Conservation (phyloP, 2,329 filamentous ascomycete genomes). For the Herpotrichia juniperi region DNA sequence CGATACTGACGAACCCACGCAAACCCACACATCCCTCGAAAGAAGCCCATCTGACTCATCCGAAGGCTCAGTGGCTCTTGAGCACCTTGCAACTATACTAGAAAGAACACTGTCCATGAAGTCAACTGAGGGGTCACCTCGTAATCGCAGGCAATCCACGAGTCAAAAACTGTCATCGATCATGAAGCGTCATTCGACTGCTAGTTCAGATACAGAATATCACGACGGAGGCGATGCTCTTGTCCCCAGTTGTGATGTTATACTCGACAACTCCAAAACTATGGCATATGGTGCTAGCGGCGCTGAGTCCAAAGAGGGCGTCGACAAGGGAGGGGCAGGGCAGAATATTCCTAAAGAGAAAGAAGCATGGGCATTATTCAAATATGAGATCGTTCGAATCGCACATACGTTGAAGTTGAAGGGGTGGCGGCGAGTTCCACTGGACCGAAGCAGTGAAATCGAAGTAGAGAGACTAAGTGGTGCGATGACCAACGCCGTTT, state of each 20-base stretch:
- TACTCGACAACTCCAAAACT: constrained; percentile 89
- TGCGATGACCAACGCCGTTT: constrained; percentile 94
- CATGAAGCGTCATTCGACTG: constrained; percentile 53
- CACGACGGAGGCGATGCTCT: constrained; percentile 75
- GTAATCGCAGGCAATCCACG: constrained; percentile 36
- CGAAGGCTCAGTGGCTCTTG: constrained; percentile 74
- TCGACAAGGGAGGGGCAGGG: constrained; percentile 42
- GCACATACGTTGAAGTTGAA: constrained; percentile 88
- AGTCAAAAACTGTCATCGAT: constrained; percentile 37
- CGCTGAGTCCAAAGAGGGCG: constrained; percentile 49
- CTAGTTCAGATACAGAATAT: constrained; percentile 85
- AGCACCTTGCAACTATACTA: constrained; percentile 80
- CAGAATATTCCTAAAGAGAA: constrained; percentile 68
- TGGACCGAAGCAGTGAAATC: constrained; percentile 72
- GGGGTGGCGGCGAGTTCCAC: constrained; percentile 84
- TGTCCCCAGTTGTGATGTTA: constrained; percentile 84
- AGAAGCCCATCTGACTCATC: constrained; percentile 65
- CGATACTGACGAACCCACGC: constrained; percentile 13
- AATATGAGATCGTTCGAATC: constrained; percentile 87
- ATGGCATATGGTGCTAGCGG: constrained; percentile 72
- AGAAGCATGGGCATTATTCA: constrained; percentile 84
- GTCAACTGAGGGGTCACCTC: constrained; percentile 45
- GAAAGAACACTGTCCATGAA: constrained; percentile 65
- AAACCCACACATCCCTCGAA: constrained; percentile 42
- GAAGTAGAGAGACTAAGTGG: constrained; percentile 81